Conservation (phyloP, 2,329 filamentous ascomycete genomes). For the Fusarium chlamydosporum region DNA sequence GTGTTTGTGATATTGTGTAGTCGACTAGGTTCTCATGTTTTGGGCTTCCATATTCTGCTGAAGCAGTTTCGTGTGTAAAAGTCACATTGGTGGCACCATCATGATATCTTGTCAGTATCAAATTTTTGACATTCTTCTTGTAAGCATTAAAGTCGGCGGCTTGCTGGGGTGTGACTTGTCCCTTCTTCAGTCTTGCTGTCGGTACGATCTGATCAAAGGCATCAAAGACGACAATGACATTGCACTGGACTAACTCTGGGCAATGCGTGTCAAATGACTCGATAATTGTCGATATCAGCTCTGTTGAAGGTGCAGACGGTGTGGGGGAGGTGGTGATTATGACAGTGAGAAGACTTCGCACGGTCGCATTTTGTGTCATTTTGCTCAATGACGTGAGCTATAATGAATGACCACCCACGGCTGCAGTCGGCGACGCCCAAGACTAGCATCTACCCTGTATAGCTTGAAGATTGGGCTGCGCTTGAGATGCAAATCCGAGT, state of each 20-base stretch:
- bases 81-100: not conserved
- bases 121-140: constrained; percentile 62
- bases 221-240: constrained; percentile 67
- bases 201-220: constrained; percentile 63
- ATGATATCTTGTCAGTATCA: constrained; percentile 51
- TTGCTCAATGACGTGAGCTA: not conserved
- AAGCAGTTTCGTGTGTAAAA: constrained; percentile 41
- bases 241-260: constrained; percentile 57
- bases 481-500: constrained; percentile 11
- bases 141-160: constrained; percentile 61
- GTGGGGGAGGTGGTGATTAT: constrained; percentile 70
- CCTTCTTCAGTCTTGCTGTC: constrained; percentile 65
- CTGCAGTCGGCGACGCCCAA: not conserved
- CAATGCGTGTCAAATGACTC: constrained; percentile 63
- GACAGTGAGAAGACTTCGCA: constrained; percentile 47
- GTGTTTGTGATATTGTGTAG: constrained; percentile 55
- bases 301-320: constrained; percentile 67
- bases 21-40: constrained; percentile 55
- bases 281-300: constrained; percentile 64
- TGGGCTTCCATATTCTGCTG: constrained; percentile 64
- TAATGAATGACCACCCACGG: too few relatives aligned
- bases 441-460: constrained; percentile 34
- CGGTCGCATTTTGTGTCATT: constrained; percentile 26
- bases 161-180: constrained; percentile 63
- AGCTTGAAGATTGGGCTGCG: not conserved